Base-by-base conservation (phyloP, 2,329 filamentous ascomycete genomes). In the Pseudogymnoascus sp. region DNA sequence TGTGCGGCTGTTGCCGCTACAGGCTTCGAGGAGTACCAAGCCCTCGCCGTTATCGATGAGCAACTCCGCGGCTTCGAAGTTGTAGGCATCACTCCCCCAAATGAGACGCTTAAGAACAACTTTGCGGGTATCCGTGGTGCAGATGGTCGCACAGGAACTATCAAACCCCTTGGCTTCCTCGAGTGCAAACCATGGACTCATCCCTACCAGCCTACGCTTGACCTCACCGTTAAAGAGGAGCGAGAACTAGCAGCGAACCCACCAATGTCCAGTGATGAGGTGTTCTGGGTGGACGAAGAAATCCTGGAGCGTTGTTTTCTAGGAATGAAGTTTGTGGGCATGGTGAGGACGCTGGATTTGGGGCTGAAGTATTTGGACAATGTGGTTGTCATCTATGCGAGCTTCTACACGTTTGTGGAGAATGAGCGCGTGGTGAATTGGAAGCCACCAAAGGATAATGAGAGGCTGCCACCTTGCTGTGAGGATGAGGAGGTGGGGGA, bases 361-460 rank as follows among this genome's bases (percentile, higher is more conserved):
- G 87, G 84, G 2, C 63, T 90, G 22, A 78, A 77, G 64, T 91
- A 88, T 70, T 81, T 91, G 69, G 86, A 86, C 68, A 73, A 77
- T 1, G 70, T 87, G 14, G 70, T 75, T 28, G 77, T 77, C 0
- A 70, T 86, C 9, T 80, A 81, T 61, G 83, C 83, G 2, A 81
- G 80, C 0, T 89, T 88, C 69, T 84, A 88, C 69, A 80, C 77
- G 0, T 83, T 84, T 61, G 74, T 91, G 25, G 80, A 82, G 0
- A 90, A 92, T 70, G 82, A 87, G 65, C 74, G 89, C 65, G 89
- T 92, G 86, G 67, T 78, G 20, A 72, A 78, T 16, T 91, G 82
- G 79, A 89, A 85, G 70, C 74, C 80, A 22, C 86, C 86, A 0
- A 54, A 18, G 30, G 30, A 34, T 22, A 64, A 59, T 38, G 50